Evolutionary conservation across 1,284 basidiomycete genomes (phyloP), one percentile per base, ranked within the genome.

Genomic region (Cystobasidium pallidum): DNA sequence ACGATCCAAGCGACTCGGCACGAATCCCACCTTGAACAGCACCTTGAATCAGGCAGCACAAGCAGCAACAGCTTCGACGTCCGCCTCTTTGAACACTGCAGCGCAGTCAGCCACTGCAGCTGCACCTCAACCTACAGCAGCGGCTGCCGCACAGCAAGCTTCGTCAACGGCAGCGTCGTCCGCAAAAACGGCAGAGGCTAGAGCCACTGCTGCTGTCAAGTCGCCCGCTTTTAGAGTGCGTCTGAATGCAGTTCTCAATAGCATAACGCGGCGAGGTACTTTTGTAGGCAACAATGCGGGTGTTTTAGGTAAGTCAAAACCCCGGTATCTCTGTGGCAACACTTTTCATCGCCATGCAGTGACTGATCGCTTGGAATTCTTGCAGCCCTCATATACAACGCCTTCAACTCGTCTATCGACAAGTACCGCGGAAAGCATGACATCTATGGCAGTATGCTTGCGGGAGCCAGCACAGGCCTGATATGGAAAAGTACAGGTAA

Each of bases 271-370:
- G 82, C 87, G 96, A 83, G 96, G 96, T 54, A 94, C 91, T 65
- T 97, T 97, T 83, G 89, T 97, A 82, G 96, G 94, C 79, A 99
- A 99, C 85, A 97, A 92, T 80, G 92, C 94, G 80, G 96, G 96
- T 82, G 91, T 98, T 75, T 85, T 99, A 76, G 95, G 94, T 96
- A 79, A 75, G 84, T 81, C 36, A 39, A 39, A 39, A 43, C 65
- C 7, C 26, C 49, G 3, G 17, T 24, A 3, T 51, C 2, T 6
- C 17, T 24, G 8, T 24, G 8, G 28, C 57, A 58, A 52, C n/a
- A 26, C 65, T 36, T 28, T 41, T 51, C 41, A 11, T 11, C 39
- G 41, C 8, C 1, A 36, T 2, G 3, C n/a, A 30, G 32, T 17
- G 28, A 57, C 54, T 57, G 32, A 36, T 6, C 19, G 19, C 54